Percentiles rank a stretch among this genome's conserved stretches.
Evolutionary conservation across 805 yeast species (phyloP).

Genomic region (Starmerella geochares): DNA sequence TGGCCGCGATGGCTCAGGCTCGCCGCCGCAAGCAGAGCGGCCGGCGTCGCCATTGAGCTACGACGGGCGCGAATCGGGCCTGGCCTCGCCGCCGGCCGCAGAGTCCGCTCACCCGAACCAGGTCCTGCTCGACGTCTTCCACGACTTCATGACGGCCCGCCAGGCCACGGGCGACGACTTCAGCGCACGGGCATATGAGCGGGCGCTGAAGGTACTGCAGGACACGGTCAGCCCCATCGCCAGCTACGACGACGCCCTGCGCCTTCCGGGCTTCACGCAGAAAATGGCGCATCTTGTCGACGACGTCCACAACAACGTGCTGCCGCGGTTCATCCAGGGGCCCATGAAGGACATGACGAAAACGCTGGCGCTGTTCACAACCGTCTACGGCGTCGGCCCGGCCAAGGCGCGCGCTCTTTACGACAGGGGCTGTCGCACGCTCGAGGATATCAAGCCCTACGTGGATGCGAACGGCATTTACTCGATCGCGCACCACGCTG

Average conservation of each 20-base stretch:
- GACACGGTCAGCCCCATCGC: constrained; percentile 29
- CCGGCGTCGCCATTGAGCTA: not conserved
- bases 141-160: constrained; percentile 31
- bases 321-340: constrained; percentile 15
- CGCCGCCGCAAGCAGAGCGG: no score
- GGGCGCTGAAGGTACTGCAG: constrained; percentile 36
- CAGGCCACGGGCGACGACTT: constrained; percentile 33
- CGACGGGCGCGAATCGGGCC: not conserved
- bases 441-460: constrained; percentile 34
- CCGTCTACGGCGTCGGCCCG: constrained; percentile 45
- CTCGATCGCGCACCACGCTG: constrained; percentile 41
- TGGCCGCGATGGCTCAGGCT: no score
- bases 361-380: constrained; percentile 32
- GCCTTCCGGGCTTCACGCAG: constrained; percentile 37
- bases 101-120: constrained; percentile 25
- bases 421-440: constrained; percentile 33
- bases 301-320: constrained; percentile 33
- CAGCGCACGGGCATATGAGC: constrained; percentile 36
- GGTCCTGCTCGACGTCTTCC: constrained; percentile 29
- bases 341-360: constrained; percentile 8
- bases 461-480: constrained; percentile 30
- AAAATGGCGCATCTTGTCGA: constrained; percentile 38
- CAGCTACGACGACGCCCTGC: constrained; percentile 34
- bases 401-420: constrained; percentile 36
- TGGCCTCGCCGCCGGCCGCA: not conserved